Conservation (phyloP, 208 protist species). For the Angomonas deanei region DNA sequence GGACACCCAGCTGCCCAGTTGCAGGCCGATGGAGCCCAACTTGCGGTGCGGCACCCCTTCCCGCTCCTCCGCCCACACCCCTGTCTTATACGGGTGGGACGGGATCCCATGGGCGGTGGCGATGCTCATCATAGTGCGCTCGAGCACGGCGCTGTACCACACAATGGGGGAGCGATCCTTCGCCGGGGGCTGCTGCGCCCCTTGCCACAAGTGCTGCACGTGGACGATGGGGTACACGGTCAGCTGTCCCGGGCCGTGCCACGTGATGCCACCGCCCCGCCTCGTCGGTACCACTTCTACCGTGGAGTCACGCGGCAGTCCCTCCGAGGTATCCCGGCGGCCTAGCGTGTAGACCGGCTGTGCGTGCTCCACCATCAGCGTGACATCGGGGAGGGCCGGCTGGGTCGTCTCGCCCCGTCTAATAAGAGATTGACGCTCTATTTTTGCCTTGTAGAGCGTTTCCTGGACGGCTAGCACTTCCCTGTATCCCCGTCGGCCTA, state of each 20-base stretch:
- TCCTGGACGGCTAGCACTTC: conserved; percentile 67
- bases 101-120: conserved; percentile 48
- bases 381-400: conserved; percentile 38
- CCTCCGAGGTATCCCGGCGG: conserved; percentile 61
- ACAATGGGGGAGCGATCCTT: conserved; percentile 75
- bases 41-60: conserved; percentile 30
- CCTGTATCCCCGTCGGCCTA: conserved; percentile 50
- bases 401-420: conserved; percentile 27
- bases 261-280: conserved; percentile 84
- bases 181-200: conserved; percentile 20
- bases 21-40: conserved; percentile 78
- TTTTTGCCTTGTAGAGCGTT: conserved; percentile 57
- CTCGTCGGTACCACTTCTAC: conserved; percentile 64
- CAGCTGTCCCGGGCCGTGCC: conserved; percentile 82
- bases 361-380: conserved; percentile 73
- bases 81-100: conserved; percentile 58
- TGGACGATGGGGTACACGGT: conserved; percentile 86
- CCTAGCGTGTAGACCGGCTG: conserved; percentile 84
- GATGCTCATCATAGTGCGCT: conserved; percentile 68
- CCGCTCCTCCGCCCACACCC: conserved; percentile 64
- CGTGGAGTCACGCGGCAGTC: conserved; percentile 27
- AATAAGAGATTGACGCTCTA: conserved; percentile 35
- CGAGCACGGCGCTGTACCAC: conserved; percentile 76
- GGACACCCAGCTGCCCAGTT: conserved; percentile 82
- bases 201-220: conserved; percentile 64